Evolutionary conservation across 805 yeast genomes (phyloP), one percentile per base, ranked within the genome.

Genomic region (Saccharomycopsis oosterbeekiorum): DNA sequence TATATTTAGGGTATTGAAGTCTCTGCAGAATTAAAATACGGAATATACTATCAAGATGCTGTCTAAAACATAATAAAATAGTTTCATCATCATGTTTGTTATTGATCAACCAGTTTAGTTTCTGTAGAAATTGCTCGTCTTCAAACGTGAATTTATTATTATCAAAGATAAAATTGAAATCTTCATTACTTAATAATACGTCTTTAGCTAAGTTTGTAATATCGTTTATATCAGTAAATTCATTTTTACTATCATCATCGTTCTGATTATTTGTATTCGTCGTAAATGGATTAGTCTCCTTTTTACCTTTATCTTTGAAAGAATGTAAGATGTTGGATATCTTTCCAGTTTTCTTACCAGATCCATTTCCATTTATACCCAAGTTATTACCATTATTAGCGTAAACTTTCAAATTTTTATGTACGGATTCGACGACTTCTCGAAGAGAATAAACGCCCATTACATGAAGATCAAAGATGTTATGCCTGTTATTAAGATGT

Each of bases 21-120:
- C 53, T 47, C 9, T 47, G 53, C 53, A 47, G 53, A 2, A 47
- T 47, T 26, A 59, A 40, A 2, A 57, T 51, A 21, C 56, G 40
- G 10, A 75, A 67, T 26, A 77, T 70, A 60, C 76, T 80, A 63
- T 77, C 76, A 41, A 78, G 72, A 64, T 77, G 81, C 64, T 80
- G 71, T 58, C 81, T 65, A 66, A 77, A 74, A 8, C 77, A 76
- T 24, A 78, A 68, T 66, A 78, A 79, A 36, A 77, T 70, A 1
- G 81, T 78, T 55, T 79, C 74, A 62, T 78, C 81, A 65, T 78
- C 81, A 63, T 78, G 78, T 64, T 77, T 77, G 60, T 71, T 75
- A 66, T 72, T 75, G n/a, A 78, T 68, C 17, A 78, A 74, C 40
- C 75, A 67, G 62, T 76, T 79, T 40, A 78, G 68, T 60, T 73